Conservation (phyloP, 2,329 filamentous ascomycete genomes). For the Fusarium sterilihyphosum region DNA sequence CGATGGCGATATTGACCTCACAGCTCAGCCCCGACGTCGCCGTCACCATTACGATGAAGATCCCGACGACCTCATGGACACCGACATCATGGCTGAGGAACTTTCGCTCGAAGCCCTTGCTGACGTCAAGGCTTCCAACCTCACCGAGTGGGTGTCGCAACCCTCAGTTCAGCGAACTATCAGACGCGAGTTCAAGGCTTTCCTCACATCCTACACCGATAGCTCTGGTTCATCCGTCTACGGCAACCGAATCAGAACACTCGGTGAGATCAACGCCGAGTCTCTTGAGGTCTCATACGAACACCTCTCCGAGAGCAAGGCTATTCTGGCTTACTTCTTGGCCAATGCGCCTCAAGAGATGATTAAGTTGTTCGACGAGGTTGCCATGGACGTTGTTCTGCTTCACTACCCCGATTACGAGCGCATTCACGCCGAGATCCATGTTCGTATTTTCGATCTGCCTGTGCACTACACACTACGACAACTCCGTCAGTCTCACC, state of each 20-base stretch:
- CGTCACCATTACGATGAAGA: slow-evolving; percentile 96
- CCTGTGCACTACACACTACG: slow-evolving; percentile 95
- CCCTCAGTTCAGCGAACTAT: slow-evolving; percentile 92
- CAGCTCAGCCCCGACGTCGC: slow-evolving; percentile 83
- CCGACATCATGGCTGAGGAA: slow-evolving; percentile 95
- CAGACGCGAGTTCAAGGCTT: slow-evolving; percentile 95
- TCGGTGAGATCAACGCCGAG: slow-evolving; percentile 98
- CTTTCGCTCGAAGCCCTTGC: slow-evolving; percentile 89
- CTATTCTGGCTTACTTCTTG: slow-evolving; percentile 93
- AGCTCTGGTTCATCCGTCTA: slow-evolving; percentile 91
- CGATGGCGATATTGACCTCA: slow-evolving; percentile 84
- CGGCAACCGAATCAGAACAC: slow-evolving; percentile 89
- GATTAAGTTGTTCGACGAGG: slow-evolving; percentile 94
- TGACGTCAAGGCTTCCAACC: slow-evolving; percentile 90
- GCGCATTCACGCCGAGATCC: slow-evolving; percentile 96
- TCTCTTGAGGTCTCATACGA: slow-evolving; percentile 96
- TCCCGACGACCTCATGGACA: slow-evolving; percentile 88
- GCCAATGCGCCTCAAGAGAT: slow-evolving; percentile 96
- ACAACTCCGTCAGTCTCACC: slow-evolving; percentile 91
- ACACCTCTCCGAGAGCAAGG: slow-evolving; percentile 89
- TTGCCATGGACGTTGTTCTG: slow-evolving; percentile 95
- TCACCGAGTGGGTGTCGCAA: slow-evolving; percentile 95
- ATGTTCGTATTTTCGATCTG: slow-evolving; percentile 94
- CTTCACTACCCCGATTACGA: slow-evolving; percentile 98
- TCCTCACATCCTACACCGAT: slow-evolving; percentile 95